phyloP scores from a whole-genome alignment of 805 yeast genomes.

The Kurtzmaniella fragi region DNA sequence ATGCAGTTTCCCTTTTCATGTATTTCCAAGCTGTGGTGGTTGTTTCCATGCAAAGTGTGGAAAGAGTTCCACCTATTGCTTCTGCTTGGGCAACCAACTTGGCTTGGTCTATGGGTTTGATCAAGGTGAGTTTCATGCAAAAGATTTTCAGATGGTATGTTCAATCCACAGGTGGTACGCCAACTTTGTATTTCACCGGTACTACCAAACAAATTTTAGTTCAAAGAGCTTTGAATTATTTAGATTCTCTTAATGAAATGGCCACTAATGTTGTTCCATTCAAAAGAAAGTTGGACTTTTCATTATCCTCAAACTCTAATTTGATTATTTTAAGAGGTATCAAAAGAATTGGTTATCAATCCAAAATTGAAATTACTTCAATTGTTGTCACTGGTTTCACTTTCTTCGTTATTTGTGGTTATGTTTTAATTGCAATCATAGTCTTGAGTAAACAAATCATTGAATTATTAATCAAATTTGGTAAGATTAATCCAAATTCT shows the following conservation, averaged over 20 bases:
- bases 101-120: conserved; percentile 94
- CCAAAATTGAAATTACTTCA: conserved; percentile 76
- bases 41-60: conserved; percentile 79
- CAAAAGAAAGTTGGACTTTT: conserved; percentile 26
- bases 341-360: conserved; percentile 71
- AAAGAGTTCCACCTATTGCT: conserved; percentile 87
- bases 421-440: conserved; percentile 60
- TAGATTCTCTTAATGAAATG: conserved; percentile 18
- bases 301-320: conserved; percentile 48
- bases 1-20: conserved; percentile 74
- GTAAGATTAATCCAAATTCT: conserved; percentile 46
- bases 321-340: conserved; percentile 81
- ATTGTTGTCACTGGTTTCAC: conserved; percentile 85
- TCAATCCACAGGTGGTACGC: conserved; percentile 85
- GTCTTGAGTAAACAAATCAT: conserved; percentile 48
- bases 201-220: conserved; percentile 64
- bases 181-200: conserved; percentile 60
- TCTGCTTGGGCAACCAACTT: conserved; percentile 88
- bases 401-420: conserved; percentile 73
- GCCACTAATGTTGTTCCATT: conserved; percentile 7
- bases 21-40: conserved; percentile 89
- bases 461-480: conserved; percentile 42
- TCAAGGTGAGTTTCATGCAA: conserved; percentile 78
- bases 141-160: conserved; percentile 78
- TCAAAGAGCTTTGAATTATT: conserved; percentile 52